Percentiles rank a stretch among this genome's conserved stretches.
Conservation (phyloP, 768 basidiomycete genomes). For the Dentipellis fragilis region DNA sequence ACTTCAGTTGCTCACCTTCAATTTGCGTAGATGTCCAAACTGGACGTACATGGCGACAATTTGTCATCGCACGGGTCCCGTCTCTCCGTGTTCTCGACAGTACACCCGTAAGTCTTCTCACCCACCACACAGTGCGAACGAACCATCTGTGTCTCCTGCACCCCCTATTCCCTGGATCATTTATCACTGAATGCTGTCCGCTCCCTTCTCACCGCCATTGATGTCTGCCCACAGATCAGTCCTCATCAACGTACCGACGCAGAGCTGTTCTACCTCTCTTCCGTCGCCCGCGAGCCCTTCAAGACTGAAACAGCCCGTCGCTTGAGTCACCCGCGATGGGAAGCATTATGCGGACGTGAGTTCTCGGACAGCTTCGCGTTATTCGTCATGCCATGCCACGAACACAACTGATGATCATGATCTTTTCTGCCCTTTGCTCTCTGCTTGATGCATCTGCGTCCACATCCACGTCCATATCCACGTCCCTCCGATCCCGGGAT, state of each 20-base stretch:
- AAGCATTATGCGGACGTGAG: constrained; percentile 51
- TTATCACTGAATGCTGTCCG: no score
- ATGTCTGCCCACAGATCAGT: constrained; percentile 40
- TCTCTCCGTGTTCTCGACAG: constrained; percentile 55
- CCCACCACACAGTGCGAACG: background rate
- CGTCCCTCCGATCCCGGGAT: no score
- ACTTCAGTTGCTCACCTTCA: background rate
- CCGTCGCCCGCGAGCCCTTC: constrained; percentile 39
- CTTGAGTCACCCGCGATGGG: constrained; percentile 56
- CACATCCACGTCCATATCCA: no score
- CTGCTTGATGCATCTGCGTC: no score
- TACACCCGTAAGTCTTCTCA: constrained; percentile 34
- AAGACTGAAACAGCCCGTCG: constrained; percentile 32
- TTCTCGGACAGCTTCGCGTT: constrained; percentile 4
- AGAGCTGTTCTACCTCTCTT: constrained; percentile 75
- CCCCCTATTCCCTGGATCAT: background rate
- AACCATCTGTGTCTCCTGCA: background rate
- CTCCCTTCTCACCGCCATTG: background rate
- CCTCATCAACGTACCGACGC: constrained; percentile 64
- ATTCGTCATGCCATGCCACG: no score
- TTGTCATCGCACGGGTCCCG: constrained; percentile 61
- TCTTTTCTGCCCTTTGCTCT: no score
- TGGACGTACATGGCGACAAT: constrained; percentile 39
- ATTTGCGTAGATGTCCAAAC: constrained; percentile 24
- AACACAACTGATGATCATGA: no score